A percentile compares a stretch with the other conserved stretches of the same genome.
phyloP scores from a whole-genome alignment of 352 stramenopile species.

The Phytophthora citrophthora region DNA sequence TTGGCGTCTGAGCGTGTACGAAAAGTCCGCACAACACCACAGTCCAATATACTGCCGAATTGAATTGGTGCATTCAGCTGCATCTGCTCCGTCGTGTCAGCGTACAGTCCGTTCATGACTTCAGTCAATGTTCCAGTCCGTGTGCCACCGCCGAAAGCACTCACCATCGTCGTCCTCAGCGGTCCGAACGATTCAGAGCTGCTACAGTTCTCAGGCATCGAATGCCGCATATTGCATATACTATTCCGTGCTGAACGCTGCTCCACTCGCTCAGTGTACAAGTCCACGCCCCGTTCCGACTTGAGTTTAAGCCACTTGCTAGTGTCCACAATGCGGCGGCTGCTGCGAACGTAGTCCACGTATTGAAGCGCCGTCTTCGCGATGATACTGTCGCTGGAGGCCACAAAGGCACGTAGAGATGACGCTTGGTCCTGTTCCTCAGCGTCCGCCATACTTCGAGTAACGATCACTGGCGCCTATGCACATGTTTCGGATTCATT shows the following conservation, averaged over 20 bases:
- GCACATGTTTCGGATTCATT: constrained; percentile 1
- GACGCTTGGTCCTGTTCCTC: constrained; percentile 11
- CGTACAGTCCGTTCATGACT: constrained; percentile 61
- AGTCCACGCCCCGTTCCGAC: constrained; percentile 46
- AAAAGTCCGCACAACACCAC: constrained; percentile 58
- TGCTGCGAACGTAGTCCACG: constrained; percentile 49
- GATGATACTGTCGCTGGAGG: constrained; percentile 61
- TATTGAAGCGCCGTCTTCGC: constrained; percentile 59
- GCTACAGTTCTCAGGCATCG: constrained; percentile 19
- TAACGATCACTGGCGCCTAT: constrained; percentile 1
- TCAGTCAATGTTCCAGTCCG: constrained; percentile 52
- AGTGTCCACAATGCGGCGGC: constrained; percentile 42
- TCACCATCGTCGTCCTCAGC: constrained; percentile 47
- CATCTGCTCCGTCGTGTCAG: constrained; percentile 45
- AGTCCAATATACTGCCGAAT: constrained; percentile 52
- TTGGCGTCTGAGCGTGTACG: constrained; percentile 31
- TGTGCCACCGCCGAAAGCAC: constrained; percentile 59
- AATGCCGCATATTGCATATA: constrained; percentile 6
- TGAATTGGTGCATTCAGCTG: constrained; percentile 54
- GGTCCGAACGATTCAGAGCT: constrained; percentile 19
- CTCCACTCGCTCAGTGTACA: constrained; percentile 65
- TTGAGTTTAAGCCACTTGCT: constrained; percentile 50
- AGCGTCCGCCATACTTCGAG: constrained; percentile 4
- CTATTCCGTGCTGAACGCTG: constrained; percentile 10
- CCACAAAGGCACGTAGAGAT: constrained; percentile 48